phyloP scores from a whole-genome alignment of 2,329 filamentous ascomycete species.

The Penicillium sp. region DNA sequence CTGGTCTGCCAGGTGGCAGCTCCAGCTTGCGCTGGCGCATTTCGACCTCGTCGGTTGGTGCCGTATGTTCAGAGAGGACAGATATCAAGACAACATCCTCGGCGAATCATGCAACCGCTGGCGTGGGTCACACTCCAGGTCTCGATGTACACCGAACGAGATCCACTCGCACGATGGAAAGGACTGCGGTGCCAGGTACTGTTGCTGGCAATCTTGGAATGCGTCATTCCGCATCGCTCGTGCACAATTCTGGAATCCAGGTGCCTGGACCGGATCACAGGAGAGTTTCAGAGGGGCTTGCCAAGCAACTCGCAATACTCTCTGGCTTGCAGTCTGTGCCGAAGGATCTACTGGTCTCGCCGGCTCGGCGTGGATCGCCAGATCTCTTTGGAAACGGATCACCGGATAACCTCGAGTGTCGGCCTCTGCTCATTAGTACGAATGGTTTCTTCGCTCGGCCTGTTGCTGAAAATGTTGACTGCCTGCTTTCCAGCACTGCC shows the following conservation, averaged over 20 bases:
- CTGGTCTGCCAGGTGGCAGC: background rate
- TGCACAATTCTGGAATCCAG: background rate
- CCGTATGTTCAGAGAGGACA: background rate
- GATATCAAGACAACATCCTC: background rate
- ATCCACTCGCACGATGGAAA: background rate
- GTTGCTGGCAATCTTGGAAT: background rate
- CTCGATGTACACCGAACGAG: background rate
- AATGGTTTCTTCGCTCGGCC: background rate
- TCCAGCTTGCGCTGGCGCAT: slow-evolving; percentile 9
- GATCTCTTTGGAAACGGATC: background rate
- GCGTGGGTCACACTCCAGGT: background rate
- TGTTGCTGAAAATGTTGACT: background rate
- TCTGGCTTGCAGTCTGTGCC: background rate
- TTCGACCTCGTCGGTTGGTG: background rate
- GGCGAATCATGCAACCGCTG: background rate
- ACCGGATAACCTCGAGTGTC: background rate
- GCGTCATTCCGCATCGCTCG: background rate
- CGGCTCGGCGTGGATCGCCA: background rate
- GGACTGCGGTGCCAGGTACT: background rate
- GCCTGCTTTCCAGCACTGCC: slow-evolving; percentile 5
- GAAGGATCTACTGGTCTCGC: background rate
- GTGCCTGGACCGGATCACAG: background rate
- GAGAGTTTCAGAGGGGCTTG: background rate
- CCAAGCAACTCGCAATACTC: background rate
- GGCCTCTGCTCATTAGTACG: background rate